Percentiles rank a stretch among this genome's conserved stretches.
Evolutionary conservation across 2,329 filamentous ascomycete species (phyloP).

Genomic region (Cadophora sp.): DNA sequence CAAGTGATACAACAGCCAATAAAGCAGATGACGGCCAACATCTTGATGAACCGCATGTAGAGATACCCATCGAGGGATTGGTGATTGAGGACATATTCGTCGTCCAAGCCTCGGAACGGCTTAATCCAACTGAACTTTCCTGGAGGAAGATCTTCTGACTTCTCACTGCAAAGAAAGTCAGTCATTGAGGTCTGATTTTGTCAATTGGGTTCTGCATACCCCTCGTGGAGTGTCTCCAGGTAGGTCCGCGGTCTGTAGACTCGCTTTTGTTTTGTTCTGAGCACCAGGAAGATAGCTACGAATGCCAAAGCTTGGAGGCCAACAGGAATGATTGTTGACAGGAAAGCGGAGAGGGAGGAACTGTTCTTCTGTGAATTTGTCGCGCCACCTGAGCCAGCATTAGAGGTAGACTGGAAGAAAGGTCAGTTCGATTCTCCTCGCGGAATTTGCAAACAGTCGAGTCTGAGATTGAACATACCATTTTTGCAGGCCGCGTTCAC

Average conservation of each 20-base stretch:
- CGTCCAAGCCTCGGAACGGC: slow-evolving; percentile 68
- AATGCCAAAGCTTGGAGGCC: slow-evolving; percentile 51
- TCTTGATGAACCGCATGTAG: slow-evolving; percentile 85
- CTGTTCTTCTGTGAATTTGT: slow-evolving; percentile 18
- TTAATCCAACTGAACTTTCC: slow-evolving; percentile 71
- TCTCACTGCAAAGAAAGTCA: slow-evolving; percentile 51
- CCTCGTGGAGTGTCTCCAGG: slow-evolving; percentile 54
- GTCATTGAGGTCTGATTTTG: not conserved
- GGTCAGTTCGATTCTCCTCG: not conserved
- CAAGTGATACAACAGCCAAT: slow-evolving; percentile 84
- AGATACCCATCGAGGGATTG: slow-evolving; percentile 92
- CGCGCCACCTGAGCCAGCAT: slow-evolving; percentile 15
- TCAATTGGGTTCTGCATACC: slow-evolving; percentile 29
- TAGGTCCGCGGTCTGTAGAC: slow-evolving; percentile 62
- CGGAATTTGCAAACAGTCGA: not conserved
- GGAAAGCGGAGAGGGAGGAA: slow-evolving; percentile 46
- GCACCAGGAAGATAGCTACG: slow-evolving; percentile 52
- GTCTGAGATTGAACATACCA: slow-evolving; percentile 7
- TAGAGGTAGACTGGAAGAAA: slow-evolving; percentile 1
- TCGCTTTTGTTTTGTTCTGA: slow-evolving; percentile 53
- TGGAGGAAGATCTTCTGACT: slow-evolving; percentile 62
- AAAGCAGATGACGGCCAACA: slow-evolving; percentile 77
- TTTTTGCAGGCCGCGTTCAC: not conserved
- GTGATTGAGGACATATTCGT: slow-evolving; percentile 84
- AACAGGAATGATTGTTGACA: slow-evolving; percentile 56